phyloP scores from a whole-genome alignment of 345 rosid species.

The Gossypium herbaceum region DNA sequence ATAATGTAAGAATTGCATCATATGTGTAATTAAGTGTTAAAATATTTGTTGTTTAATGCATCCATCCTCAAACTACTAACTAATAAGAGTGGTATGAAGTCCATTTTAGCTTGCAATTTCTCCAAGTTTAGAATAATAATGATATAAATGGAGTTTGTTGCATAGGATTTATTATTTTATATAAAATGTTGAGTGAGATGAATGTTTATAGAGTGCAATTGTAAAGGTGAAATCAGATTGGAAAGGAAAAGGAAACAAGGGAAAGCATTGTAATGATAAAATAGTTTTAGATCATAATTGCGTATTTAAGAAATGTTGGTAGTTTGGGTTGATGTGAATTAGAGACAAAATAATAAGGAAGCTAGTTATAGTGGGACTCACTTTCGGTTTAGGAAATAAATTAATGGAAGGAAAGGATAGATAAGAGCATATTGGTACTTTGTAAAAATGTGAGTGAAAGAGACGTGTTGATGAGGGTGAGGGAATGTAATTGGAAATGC shows the following conservation, averaged over 20 bases:
- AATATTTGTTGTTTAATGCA: too few relatives aligned
- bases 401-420: neutral
- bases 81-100: too few relatives aligned
- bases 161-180: too few relatives aligned
- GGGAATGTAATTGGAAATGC: neutral
- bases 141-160: too few relatives aligned
- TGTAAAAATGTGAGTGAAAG: neutral
- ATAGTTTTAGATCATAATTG: conserved; percentile 4
- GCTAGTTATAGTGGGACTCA: neutral
- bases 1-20: too few relatives aligned
- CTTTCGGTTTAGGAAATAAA: conserved; percentile 9
- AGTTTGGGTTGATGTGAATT: neutral
- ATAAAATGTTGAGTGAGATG: too few relatives aligned
- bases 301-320: neutral
- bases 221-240: neutral
- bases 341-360: neutral
- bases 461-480: neutral
- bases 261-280: neutral
- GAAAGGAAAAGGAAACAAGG: neutral
- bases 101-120: too few relatives aligned
- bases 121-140: too few relatives aligned
- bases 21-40: too few relatives aligned
- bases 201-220: neutral
- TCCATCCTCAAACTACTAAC: too few relatives aligned
- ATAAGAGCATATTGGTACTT: neutral